These are phyloP conservation scores for Rhinocladiella similis DNA, from an alignment of 2,329 filamentous ascomycete genomes.

Conservation along the genomic window DNA sequence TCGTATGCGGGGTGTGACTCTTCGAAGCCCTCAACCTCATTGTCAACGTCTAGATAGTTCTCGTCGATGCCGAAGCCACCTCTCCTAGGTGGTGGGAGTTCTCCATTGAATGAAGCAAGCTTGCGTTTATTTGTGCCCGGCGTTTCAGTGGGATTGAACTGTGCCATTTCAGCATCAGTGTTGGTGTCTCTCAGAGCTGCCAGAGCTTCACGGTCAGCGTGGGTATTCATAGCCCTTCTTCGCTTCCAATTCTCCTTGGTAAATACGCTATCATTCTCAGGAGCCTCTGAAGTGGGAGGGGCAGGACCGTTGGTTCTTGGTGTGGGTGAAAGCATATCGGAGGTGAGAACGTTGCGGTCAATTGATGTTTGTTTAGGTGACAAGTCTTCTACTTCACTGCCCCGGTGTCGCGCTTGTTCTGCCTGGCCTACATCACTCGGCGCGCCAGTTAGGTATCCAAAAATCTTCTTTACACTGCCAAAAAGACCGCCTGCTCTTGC, in stretches of 20 bases:
- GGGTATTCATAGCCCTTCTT: slow-evolving; percentile 16
- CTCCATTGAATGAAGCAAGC: slow-evolving; percentile 14
- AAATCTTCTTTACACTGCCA: slow-evolving; percentile 24
- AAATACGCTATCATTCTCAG: slow-evolving; percentile 10
- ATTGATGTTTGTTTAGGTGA: neutral
- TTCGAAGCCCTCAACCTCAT: slow-evolving; percentile 19
- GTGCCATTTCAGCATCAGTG: neutral
- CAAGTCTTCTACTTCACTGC: slow-evolving; percentile 2
- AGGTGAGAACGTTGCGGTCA: neutral
- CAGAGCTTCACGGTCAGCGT: slow-evolving; percentile 11
- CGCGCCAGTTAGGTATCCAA: slow-evolving; percentile 14
- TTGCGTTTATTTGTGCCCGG: slow-evolving; percentile 24
- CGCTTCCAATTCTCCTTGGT: slow-evolving; percentile 21
- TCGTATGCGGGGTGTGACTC: slow-evolving; percentile 6
- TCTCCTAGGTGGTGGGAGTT: slow-evolving; percentile 16
- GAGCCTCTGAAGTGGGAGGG: slow-evolving; percentile 3
- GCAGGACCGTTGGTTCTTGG: slow-evolving; percentile 2
- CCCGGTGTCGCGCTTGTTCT: slow-evolving; percentile 1
- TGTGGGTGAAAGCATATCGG: slow-evolving; percentile 8
- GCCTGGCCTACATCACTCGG: neutral
- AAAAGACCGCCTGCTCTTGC: slow-evolving; percentile 9
- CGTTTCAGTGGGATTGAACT: slow-evolving; percentile 16
- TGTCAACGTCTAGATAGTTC: slow-evolving; percentile 21
- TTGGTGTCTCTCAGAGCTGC: neutral
- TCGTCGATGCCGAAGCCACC: slow-evolving; percentile 26